Evolutionary conservation across 2,329 filamentous ascomycete genomes (phyloP), one percentile per base, ranked within the genome.

Genomic region (Sodiomyces alkalinus): DNA sequence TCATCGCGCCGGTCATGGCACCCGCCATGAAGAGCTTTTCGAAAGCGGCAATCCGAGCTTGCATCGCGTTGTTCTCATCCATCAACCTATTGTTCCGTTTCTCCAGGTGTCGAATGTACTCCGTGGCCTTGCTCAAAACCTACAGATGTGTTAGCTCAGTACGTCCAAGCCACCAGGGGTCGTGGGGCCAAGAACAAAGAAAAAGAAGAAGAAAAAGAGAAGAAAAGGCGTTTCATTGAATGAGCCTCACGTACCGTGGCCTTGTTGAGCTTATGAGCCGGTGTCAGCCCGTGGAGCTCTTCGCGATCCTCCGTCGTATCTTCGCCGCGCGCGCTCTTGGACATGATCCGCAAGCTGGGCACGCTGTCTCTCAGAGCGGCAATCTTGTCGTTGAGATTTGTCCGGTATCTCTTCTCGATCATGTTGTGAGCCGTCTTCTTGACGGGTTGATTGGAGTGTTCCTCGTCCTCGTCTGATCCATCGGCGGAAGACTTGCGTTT

Each of bases 351-450:
- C 32, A 96, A 60, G 50, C 81, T 92, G 2, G 87, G 87, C 10
- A 96, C 85, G 45, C 83, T 92, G 50, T 94, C 85, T 41, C 86
- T 69, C 36, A 96, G 60, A 33, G 86, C 85, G 25, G 85, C 80
- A 43, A 96, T 96, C 59, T 96, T 96, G 48, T 94, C 87, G 47
- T 96, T 96, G 32, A 96, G 64, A 46, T 96, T 96, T 30, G 82
- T 93, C 43, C 87, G 76, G 52, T 96, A 96, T 39, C 87, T 66
- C 64, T 94, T 96, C 57, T 96, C 87, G 37, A 96, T 94, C 67
- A 96, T 90, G 53, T 94, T 96, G 55, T 96, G 87, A 3, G 87
- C 85, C 18, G 86, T 92, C 64, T 94, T 94, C 64, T 93, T 94
- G 33, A 62, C 45, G 17, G 59, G 60, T 14, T 62, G 58, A 18